These are phyloP conservation scores for Aspergillus cristatus DNA, from an alignment of 495 filamentous ascomycete genomes.

Conservation along the genomic window DNA sequence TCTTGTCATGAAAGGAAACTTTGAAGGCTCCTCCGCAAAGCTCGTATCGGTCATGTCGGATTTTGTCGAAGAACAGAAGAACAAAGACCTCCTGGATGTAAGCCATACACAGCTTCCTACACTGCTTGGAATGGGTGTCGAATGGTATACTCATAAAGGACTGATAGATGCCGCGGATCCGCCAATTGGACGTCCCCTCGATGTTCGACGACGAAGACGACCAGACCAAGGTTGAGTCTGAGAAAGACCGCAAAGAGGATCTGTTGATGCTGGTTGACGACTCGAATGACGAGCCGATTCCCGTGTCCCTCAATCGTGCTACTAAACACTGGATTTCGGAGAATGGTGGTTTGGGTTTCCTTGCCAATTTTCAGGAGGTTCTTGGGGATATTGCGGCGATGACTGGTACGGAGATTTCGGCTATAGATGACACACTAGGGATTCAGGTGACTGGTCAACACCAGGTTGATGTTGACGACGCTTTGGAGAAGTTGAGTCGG, in stretches of 20 bases:
- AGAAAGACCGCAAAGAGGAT: conserved; percentile 1
- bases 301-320: conserved; percentile 1
- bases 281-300: conserved; percentile 6
- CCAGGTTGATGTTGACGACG: conserved; percentile 54
- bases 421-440: conserved; percentile 8
- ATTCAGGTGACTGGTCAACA: conserved; percentile 15
- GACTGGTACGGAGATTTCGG: conserved; percentile 15
- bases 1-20: conserved; percentile 11
- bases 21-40: background rate
- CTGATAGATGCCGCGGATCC: conserved; percentile 12
- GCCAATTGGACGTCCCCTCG: conserved; percentile 6
- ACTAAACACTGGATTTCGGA: conserved; percentile 13
- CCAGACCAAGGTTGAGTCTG: background rate
- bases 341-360: conserved; percentile 10
- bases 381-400: conserved; percentile 7
- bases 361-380: conserved; percentile 4
- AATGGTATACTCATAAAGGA: background rate
- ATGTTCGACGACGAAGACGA: conserved; percentile 3
- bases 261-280: conserved; percentile 9
- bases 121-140: background rate
- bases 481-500: conserved; percentile 54
- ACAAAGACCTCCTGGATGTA: conserved; percentile 22
- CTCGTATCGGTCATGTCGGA: conserved; percentile 5
- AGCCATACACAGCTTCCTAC: background rate
- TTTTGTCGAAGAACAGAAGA: conserved; percentile 14